A percentile compares a stretch with the other conserved stretches of the same genome.
phyloP scores from a whole-genome alignment of 306 rosid species.

The Datisca glomerata region DNA sequence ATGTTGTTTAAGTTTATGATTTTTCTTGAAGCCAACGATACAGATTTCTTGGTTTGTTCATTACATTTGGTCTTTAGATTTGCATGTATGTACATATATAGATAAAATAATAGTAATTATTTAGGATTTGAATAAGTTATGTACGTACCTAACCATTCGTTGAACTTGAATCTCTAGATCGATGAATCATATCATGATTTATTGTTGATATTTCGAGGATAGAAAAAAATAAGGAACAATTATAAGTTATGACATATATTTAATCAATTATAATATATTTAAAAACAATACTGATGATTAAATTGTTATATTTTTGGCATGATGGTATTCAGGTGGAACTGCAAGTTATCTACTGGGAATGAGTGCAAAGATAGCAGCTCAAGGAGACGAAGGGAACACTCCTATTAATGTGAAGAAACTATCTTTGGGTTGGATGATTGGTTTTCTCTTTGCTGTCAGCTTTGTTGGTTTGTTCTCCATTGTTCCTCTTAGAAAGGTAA shows the following conservation, averaged over 20 bases:
- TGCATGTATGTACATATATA: too few relatives aligned
- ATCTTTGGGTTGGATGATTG: constrained; percentile 59
- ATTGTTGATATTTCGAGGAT: too few relatives aligned
- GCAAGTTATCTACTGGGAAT: constrained; percentile 63
- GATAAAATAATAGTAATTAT: too few relatives aligned
- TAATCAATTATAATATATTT: too few relatives aligned
- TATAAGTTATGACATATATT: too few relatives aligned
- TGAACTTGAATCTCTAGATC: too few relatives aligned
- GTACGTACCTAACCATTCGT: too few relatives aligned
- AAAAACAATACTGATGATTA: too few relatives aligned
- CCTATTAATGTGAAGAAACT: constrained; percentile 43
- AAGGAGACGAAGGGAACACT: constrained; percentile 32
- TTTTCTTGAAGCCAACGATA: neutral
- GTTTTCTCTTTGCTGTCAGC: constrained; percentile 57
- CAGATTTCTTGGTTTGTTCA: neutral
- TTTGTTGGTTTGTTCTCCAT: constrained; percentile 67
- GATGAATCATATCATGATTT: too few relatives aligned
- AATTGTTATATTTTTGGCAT: neutral
- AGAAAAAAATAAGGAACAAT: too few relatives aligned
- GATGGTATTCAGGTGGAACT: constrained; percentile 42
- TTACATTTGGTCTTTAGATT: neutral
- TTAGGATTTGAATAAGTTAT: too few relatives aligned
- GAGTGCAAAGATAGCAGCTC: constrained; percentile 53
- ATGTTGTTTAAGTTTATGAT: neutral
- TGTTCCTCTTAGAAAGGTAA: constrained; percentile 68